A percentile compares a stretch with the other conserved stretches of the same genome.
Evolutionary conservation across 2,329 filamentous ascomycete genomes (phyloP).

Genomic region (Trichoderma sp.): DNA sequence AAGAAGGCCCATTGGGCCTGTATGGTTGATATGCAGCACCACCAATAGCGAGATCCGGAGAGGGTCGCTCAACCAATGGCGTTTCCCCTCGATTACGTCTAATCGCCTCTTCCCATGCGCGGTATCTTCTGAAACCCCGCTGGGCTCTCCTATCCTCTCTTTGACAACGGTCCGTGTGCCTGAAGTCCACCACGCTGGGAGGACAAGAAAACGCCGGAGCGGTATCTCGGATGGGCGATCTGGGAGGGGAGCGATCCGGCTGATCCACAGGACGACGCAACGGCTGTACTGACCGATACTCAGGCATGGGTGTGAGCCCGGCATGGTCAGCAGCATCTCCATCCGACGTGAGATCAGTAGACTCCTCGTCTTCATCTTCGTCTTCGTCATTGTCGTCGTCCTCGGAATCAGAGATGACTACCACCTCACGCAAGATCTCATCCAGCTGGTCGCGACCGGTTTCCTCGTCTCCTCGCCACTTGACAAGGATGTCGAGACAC

Average conservation of each 20-base stretch:
- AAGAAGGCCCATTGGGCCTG: slow-evolving; percentile 5
- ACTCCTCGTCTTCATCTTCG: slow-evolving; percentile 48
- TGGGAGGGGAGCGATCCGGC: slow-evolving; percentile 18
- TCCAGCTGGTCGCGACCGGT: slow-evolving; percentile 68
- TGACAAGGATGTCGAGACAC: slow-evolving; percentile 67
- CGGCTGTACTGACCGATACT: slow-evolving; percentile 2
- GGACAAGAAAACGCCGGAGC: slow-evolving; percentile 12
- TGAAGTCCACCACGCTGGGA: not conserved
- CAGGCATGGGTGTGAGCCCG: slow-evolving; percentile 26
- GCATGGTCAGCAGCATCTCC: slow-evolving; percentile 33
- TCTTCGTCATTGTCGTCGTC: slow-evolving; percentile 52
- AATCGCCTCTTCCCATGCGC: slow-evolving; percentile 48
- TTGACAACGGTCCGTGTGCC: slow-evolving; percentile 31
- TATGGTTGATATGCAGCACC: slow-evolving; percentile 22
- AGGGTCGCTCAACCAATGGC: not conserved
- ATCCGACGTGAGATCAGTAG: slow-evolving; percentile 38
- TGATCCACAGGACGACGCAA: slow-evolving; percentile 4
- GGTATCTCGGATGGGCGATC: slow-evolving; percentile 6
- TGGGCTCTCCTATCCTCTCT: slow-evolving; percentile 43
- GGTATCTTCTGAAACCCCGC: slow-evolving; percentile 52
- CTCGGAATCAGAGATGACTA: slow-evolving; percentile 66
- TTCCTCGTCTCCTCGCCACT: slow-evolving; percentile 73
- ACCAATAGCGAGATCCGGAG: slow-evolving; percentile 14
- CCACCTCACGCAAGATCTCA: slow-evolving; percentile 66
- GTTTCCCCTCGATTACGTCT: slow-evolving; percentile 37